phyloP scores from a whole-genome alignment of 768 basidiomycete species.

The Saitozyma sp. region DNA sequence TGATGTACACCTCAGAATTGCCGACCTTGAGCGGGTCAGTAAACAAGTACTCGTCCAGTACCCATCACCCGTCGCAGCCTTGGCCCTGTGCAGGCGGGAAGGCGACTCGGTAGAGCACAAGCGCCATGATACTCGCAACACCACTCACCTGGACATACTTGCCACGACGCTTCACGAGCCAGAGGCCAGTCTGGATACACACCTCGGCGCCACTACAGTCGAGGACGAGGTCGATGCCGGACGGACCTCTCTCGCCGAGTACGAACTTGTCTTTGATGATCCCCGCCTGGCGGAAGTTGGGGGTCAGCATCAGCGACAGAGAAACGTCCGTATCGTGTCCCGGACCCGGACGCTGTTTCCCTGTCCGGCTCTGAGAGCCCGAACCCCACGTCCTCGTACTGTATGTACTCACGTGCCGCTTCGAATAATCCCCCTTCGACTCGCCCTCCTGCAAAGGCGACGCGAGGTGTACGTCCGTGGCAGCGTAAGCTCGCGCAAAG shows the following conservation, averaged over 20 bases:
- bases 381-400: not conserved
- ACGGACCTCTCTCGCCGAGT: conserved; percentile 67
- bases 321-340: too few species aligned
- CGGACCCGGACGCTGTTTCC: too few species aligned
- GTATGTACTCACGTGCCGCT: conserved; percentile 56
- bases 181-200: conserved; percentile 80
- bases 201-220: conserved; percentile 90
- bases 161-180: conserved; percentile 60
- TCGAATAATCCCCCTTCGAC: conserved; percentile 66
- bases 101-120: too few species aligned
- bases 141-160: conserved; percentile 13
- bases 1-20: not conserved
- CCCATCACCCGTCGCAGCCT: not conserved
- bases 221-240: conserved; percentile 75
- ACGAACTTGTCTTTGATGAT: conserved; percentile 64
- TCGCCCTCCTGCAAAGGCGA: conserved; percentile 59
- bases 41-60: too few species aligned
- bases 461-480: conserved; percentile 60
- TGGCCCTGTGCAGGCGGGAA: not conserved
- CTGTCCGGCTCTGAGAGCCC: too few species aligned
- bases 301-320: too few species aligned
- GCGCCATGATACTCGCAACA: not conserved
- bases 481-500: conserved; percentile 79
- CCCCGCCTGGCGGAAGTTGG: conserved; percentile 53
- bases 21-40: too few species aligned